Conservation (phyloP, 2,329 filamentous ascomycete genomes). For the Fusarium liriodendri region DNA sequence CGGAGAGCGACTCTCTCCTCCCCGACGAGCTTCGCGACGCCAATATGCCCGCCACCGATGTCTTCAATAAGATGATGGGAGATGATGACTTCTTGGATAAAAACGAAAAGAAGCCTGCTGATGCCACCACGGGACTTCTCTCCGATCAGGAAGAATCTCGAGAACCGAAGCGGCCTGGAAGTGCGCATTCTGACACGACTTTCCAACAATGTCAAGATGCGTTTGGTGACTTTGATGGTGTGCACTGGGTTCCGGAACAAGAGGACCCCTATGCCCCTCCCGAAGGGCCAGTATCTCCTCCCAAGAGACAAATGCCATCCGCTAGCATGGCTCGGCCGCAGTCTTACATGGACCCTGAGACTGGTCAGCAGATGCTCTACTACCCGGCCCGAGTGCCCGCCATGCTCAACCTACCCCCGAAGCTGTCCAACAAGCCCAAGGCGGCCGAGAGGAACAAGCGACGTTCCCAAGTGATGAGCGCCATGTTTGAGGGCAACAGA, state of each 20-base stretch:
- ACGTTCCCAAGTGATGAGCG: constrained; percentile 77
- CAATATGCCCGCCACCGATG: constrained; percentile 44
- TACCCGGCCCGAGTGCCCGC: constrained; percentile 95
- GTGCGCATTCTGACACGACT: constrained; percentile 68
- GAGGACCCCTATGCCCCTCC: constrained; percentile 43
- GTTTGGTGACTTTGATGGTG: constrained; percentile 86
- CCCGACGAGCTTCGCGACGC: constrained; percentile 52
- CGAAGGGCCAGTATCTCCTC: constrained; percentile 29
- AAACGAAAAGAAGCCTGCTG: constrained; percentile 8
- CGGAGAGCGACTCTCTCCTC: constrained; percentile 53
- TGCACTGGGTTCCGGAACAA: constrained; percentile 73
- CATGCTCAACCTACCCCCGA: constrained; percentile 92
- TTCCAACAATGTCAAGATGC: constrained; percentile 74
- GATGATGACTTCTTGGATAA: constrained; percentile 35
- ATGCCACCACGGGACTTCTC: constrained; percentile 19
- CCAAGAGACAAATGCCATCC: constrained; percentile 42
- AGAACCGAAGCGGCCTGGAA: constrained; percentile 48
- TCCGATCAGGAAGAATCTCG: constrained; percentile 30
- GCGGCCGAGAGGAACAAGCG: constrained; percentile 73
- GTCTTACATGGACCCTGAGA: constrained; percentile 71
- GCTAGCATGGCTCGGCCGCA: constrained; percentile 56
- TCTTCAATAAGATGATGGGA: constrained; percentile 51
- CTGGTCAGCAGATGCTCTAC: constrained; percentile 86
- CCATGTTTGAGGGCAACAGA: constrained; percentile 57
- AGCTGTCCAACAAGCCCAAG: constrained; percentile 80